Evolutionary conservation across 352 stramenopile species (phyloP).

Genomic region (Globisporangium camurandrum): DNA sequence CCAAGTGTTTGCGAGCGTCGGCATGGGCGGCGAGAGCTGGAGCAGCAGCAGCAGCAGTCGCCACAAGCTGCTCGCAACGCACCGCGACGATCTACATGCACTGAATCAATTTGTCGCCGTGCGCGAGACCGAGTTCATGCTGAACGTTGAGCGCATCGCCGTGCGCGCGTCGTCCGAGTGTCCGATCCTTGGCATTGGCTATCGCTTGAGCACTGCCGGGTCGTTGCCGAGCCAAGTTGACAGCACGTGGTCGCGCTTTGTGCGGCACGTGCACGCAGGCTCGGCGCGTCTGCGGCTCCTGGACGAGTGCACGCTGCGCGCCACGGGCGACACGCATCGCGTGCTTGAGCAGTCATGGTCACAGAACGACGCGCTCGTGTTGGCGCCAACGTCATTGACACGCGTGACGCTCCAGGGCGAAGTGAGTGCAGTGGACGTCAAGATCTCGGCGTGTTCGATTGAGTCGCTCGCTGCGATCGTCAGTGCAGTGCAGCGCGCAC

Average conservation of each 20-base stretch:
- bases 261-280: constrained; percentile 24
- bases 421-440: constrained; percentile 32
- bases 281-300: constrained; percentile 45
- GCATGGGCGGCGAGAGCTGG: constrained; percentile 22
- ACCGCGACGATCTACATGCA: constrained; percentile 18
- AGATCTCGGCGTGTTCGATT: constrained; percentile 42
- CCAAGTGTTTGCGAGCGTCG: constrained; percentile 54
- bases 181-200: constrained; percentile 30
- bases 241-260: constrained; percentile 48
- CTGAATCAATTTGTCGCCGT: constrained; percentile 38
- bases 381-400: constrained; percentile 22
- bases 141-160: constrained; percentile 54
- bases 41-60: constrained; percentile 10
- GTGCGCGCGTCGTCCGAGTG: constrained; percentile 37
- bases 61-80: constrained; percentile 6
- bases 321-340: constrained; percentile 34
- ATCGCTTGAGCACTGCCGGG: constrained; percentile 26
- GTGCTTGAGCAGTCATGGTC: constrained; percentile 26
- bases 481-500: not conserved
- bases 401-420: constrained; percentile 30
- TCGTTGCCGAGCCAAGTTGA: constrained; percentile 26
- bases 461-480: constrained; percentile 23
- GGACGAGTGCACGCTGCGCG: constrained; percentile 41
- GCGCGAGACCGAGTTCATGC: constrained; percentile 33
- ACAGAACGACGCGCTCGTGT: not conserved